phyloP scores from a whole-genome alignment of 805 yeast genomes.

The Diddensiella transvaalensis region DNA sequence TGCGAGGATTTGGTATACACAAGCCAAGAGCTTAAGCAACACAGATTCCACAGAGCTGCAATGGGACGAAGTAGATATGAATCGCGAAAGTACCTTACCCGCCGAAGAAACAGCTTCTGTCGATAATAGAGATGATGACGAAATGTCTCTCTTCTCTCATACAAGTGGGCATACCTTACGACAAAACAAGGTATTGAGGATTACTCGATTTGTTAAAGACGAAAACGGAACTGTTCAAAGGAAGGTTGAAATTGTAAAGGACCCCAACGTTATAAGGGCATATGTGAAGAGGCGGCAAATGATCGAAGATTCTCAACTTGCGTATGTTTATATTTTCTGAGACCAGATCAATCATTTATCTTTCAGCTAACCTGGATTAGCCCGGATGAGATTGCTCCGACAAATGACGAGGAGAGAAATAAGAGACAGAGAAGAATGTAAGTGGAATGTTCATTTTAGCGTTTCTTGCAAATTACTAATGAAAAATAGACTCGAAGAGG shows the following conservation, averaged over 20 bases:
- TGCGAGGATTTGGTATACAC: conserved; percentile 83
- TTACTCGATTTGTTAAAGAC: conserved; percentile 77
- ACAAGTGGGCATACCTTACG: conserved; percentile 25
- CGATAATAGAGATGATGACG: conserved; percentile 38
- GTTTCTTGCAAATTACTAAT: no score
- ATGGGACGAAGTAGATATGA: conserved; percentile 34
- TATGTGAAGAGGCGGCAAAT: conserved; percentile 69
- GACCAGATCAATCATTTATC: no score
- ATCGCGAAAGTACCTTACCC: conserved; percentile 16
- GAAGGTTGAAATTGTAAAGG: conserved; percentile 70
- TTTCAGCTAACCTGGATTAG: no score
- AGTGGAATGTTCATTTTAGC: not conserved
- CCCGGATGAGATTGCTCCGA: conserved; percentile 68
- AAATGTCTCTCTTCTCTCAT: conserved; percentile 31
- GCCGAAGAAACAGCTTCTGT: not conserved
- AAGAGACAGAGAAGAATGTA: conserved; percentile 63
- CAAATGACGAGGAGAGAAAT: conserved; percentile 81
- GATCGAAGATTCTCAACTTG: conserved; percentile 60
- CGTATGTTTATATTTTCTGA: no score
- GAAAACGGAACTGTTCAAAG: conserved; percentile 83
- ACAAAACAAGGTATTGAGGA: conserved; percentile 47
- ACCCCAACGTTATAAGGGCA: conserved; percentile 82
- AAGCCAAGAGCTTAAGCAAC: conserved; percentile 56
- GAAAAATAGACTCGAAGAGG: conserved; percentile 63
- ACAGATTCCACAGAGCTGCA: conserved; percentile 36